Conservation (phyloP, 495 filamentous ascomycete species). For the Aspergillus nidulans region DNA sequence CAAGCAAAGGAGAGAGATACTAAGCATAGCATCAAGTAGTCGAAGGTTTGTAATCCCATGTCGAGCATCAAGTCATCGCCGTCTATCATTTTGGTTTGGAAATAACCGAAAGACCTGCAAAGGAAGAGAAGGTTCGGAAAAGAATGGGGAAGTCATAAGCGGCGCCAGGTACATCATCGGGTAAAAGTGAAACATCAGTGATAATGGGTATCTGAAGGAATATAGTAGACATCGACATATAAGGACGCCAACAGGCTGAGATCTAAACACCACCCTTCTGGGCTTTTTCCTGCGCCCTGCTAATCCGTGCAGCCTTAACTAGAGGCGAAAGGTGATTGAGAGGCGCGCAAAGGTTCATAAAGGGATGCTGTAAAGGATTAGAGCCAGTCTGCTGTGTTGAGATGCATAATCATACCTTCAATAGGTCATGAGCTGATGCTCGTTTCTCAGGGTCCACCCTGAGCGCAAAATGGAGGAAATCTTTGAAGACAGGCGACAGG, state of each 20-base stretch:
- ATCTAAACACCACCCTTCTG: constrained; percentile 49
- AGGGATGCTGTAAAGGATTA: constrained; percentile 68
- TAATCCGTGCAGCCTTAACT: constrained; percentile 77
- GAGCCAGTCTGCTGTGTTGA: constrained; percentile 5
- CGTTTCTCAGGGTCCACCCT: constrained; percentile 97
- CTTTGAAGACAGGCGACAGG: constrained; percentile 73
- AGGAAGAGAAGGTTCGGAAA: constrained; percentile 4
- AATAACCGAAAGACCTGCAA: constrained; percentile 12
- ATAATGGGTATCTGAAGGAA: constrained; percentile 42
- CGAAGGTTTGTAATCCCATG: constrained; percentile 2
- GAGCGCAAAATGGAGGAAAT: constrained; percentile 85
- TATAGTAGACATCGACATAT: constrained; percentile 29
- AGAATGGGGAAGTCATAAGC: constrained; percentile 16
- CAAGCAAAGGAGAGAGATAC: constrained; percentile 16
- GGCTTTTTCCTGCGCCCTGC: constrained; percentile 78
- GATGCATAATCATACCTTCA: constrained; percentile 60
- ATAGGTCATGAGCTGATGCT: constrained; percentile 85
- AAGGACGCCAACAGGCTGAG: constrained; percentile 15
- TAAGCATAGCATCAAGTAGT: constrained; percentile 5
- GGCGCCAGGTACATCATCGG: constrained; percentile 28
- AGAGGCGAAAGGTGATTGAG: constrained; percentile 75
- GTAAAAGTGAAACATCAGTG: constrained; percentile 30
- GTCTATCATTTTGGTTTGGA: constrained; percentile 21
- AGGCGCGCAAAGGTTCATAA: constrained; percentile 73
- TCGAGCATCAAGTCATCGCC: constrained; percentile 22